Evolutionary conservation across 306 rosid genomes (phyloP), one percentile per base, ranked within the genome.

Genomic region (Lablab purpureus): DNA sequence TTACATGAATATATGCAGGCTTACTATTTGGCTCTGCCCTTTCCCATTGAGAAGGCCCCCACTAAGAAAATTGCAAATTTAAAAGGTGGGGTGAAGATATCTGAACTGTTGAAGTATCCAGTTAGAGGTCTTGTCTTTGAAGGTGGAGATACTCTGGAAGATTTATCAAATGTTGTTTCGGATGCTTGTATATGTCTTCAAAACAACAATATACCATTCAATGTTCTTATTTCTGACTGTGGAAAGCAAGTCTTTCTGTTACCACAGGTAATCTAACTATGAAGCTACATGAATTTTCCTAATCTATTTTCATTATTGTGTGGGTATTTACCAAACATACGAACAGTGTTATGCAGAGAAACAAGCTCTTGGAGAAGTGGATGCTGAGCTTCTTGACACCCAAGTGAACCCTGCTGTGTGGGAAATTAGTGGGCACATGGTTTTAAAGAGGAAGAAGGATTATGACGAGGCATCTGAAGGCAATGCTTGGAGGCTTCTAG

Each of bases 321-420:
- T 18, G 41, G 55, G 27, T 43, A 21, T 15, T 83, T 49, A 55
- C 67, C 80, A 59, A 73, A 30, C 23, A 56, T 25, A 50, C 66
- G 22, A 47, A 74, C 93, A 94, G 98, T 94, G 98, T 78, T 94
- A 90, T 82, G 97, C 98, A 52, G 98, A 94, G 90, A 94, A 94
- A 82, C 98, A 94, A 88, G 97, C 98, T 40, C 97, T 94, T 5
- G 98, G 96, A 75, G 97, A 94, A 85, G 98, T 94, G 85, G 82
- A 86, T 32, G 86, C 92, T 22, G 98, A 94, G 87, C 85, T 94
- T 49, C 91, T 94, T 55, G 98, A 94, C 84, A 94, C 98, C 18
- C 98, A 94, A 89, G 98, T 94, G 82, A 94, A 94, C 72, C 98
- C 98, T n/a, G 98, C 98, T 3, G 98, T 91, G 75, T 94, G 98